Conservation (phyloP, 148 eudicot genomes). For the Pharnaceum exiguum region DNA sequence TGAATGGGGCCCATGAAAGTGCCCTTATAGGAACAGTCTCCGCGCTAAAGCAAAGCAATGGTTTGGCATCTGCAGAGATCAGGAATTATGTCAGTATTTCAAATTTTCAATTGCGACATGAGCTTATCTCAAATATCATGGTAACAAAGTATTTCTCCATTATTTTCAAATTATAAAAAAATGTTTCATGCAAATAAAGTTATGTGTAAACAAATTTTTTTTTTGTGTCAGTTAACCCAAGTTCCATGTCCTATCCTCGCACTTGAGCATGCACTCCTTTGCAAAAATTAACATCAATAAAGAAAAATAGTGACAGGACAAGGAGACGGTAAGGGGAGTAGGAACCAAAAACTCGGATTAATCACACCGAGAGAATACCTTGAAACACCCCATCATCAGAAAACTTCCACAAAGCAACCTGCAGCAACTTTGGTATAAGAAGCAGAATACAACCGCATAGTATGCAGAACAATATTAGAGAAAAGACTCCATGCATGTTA, state of each 20-base stretch:
- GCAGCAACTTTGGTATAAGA: constrained; percentile 16
- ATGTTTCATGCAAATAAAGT: no score
- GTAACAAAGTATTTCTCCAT: background rate
- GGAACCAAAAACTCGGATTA: background rate
- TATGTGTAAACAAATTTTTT: no score
- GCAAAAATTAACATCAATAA: no score
- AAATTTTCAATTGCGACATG: constrained; percentile 7
- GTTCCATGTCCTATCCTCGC: no score
- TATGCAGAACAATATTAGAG: no score
- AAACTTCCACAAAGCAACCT: constrained; percentile 98
- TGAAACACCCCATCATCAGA: constrained; percentile 34
- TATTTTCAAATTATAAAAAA: no score
- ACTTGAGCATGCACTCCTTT: no score
- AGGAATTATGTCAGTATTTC: no score
- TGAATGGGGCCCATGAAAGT: constrained; percentile 84
- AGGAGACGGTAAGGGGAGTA: background rate
- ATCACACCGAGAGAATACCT: constrained; percentile 40
- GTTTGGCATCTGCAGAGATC: constrained; percentile 57
- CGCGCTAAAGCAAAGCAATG: constrained; percentile 81
- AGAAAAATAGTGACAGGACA: no score
- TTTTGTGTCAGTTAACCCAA: no score
- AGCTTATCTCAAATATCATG: background rate
- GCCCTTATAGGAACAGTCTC: constrained; percentile 86
- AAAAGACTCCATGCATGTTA: no score
- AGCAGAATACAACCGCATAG: no score